These are phyloP conservation scores for Edaphochlamys debaryana DNA, from an alignment of 139 green algal genomes.

Conservation along the genomic window DNA sequence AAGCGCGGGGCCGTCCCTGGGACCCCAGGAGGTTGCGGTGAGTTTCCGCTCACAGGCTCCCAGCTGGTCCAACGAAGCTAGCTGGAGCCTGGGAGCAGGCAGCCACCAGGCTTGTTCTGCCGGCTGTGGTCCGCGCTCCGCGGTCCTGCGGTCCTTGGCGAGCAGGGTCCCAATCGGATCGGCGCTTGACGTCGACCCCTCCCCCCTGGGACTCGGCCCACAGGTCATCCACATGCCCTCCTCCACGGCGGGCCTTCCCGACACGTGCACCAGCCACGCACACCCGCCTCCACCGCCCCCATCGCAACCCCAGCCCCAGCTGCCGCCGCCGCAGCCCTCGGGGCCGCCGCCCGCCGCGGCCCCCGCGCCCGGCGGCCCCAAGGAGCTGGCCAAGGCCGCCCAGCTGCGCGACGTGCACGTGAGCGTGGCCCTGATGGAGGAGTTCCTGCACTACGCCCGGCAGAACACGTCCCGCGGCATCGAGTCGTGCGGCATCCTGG, in stretches of 20 bases:
- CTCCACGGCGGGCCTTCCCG: neutral
- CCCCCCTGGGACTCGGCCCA: too few relatives aligned
- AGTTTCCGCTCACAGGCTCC: too few relatives aligned
- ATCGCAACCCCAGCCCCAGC: too few relatives aligned
- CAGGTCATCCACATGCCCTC: neutral
- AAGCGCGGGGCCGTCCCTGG: conserved; percentile 62
- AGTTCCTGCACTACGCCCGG: conserved; percentile 83
- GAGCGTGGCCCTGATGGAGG: conserved; percentile 85
- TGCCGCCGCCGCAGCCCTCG: neutral
- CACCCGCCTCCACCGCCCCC: neutral
- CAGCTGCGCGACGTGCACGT: conserved; percentile 86
- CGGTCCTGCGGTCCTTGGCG: too few relatives aligned
- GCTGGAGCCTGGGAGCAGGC: too few relatives aligned
- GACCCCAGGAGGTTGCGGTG: conserved; percentile 78
- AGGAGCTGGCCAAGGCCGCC: conserved; percentile 51
- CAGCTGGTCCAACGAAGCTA: too few relatives aligned
- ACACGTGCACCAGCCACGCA: neutral
- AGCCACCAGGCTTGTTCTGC: too few relatives aligned
- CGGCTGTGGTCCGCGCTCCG: too few relatives aligned
- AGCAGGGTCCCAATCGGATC: too few relatives aligned
- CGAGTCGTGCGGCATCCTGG: conserved; percentile 92
- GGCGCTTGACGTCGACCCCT: too few relatives aligned
- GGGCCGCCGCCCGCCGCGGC: neutral
- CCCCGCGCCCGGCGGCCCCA: conserved; percentile 40
- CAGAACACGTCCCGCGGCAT: conserved; percentile 62